Percentiles rank a stretch among this genome's conserved stretches.
phyloP scores from a whole-genome alignment of 768 basidiomycete species.

The Termitomyces titanicus region DNA sequence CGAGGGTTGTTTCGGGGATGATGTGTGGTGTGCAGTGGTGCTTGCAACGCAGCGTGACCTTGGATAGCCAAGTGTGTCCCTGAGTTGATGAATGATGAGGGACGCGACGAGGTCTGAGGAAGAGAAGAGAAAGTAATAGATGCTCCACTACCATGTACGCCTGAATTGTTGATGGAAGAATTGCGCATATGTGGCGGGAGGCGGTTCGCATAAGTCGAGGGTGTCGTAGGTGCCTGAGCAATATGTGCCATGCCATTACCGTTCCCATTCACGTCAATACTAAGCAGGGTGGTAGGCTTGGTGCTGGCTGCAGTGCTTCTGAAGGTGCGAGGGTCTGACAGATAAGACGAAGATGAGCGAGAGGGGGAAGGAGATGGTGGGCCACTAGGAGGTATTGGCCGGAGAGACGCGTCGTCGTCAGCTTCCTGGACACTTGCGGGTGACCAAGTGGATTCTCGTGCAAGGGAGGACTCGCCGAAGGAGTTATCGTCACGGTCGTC shows the following conservation, averaged over 20 bases:
- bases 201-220: conserved; percentile 49
- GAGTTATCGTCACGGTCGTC: conserved; percentile 48
- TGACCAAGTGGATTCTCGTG: conserved; percentile 77
- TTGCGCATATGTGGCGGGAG: conserved; percentile 60
- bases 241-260: conserved; percentile 89
- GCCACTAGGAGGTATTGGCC: conserved; percentile 84
- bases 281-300: conserved; percentile 93
- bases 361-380: conserved; percentile 88
- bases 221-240: conserved; percentile 74
- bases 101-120: conserved; percentile 46
- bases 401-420: conserved; percentile 91
- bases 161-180: conserved; percentile 40
- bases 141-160: conserved; percentile 41
- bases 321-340: conserved; percentile 79
- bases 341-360: conserved; percentile 77
- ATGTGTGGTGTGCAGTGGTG: conserved; percentile 86
- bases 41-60: conserved; percentile 43
- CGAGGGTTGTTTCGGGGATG: conserved; percentile 96
- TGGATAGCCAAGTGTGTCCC: conserved; percentile 21
- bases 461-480: conserved; percentile 51
- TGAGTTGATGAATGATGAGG: conserved; percentile 34
- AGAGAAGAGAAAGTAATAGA: conserved; percentile 77
- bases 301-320: conserved; percentile 83
- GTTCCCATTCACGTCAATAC: conserved; percentile 75
- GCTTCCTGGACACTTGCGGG: conserved; percentile 75